A percentile compares a stretch with the other conserved stretches of the same genome.
phyloP scores from a whole-genome alignment of 345 rosid species.

The Aquilaria sinensis region DNA sequence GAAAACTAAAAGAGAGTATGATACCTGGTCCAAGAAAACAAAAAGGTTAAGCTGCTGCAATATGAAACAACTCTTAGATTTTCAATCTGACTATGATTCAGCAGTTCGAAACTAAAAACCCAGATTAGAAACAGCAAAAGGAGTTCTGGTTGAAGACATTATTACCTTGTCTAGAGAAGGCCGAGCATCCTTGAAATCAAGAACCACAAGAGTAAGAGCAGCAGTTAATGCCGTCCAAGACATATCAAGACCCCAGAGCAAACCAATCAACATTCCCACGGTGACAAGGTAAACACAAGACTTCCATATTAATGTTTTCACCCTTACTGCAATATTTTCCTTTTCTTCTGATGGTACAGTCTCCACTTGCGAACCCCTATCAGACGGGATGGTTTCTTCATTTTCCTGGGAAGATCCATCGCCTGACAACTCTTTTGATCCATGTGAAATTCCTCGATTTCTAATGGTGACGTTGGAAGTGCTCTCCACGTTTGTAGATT shows the following conservation, averaged over 20 bases:
- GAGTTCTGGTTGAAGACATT: background rate
- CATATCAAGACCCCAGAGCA: conserved; percentile 76
- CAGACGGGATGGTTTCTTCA: conserved; percentile 21
- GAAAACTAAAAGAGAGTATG: conserved; percentile 72
- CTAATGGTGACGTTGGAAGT: conserved; percentile 28
- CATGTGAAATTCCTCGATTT: conserved; percentile 33
- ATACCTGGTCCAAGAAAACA: conserved; percentile 45
- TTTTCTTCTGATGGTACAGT: conserved; percentile 14
- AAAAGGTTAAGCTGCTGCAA: background rate
- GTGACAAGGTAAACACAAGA: conserved; percentile 56
- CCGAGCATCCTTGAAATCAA: conserved; percentile 79
- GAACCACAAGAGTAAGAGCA: conserved; percentile 72
- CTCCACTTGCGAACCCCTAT: conserved; percentile 12
- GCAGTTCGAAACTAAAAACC: too few relatives aligned
- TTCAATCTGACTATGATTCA: background rate
- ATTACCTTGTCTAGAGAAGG: conserved; percentile 80
- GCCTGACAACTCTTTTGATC: conserved; percentile 27
- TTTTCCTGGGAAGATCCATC: conserved; percentile 14
- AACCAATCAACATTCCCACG: conserved; percentile 57
- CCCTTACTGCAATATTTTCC: conserved; percentile 18
- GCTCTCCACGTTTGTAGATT: conserved; percentile 47
- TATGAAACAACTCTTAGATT: background rate
- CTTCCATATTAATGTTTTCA: conserved; percentile 60
- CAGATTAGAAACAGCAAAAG: background rate
- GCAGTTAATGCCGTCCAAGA: conserved; percentile 89